Conservation (phyloP, 2,329 filamentous ascomycete genomes). For the Cryphonectria radicalis region DNA sequence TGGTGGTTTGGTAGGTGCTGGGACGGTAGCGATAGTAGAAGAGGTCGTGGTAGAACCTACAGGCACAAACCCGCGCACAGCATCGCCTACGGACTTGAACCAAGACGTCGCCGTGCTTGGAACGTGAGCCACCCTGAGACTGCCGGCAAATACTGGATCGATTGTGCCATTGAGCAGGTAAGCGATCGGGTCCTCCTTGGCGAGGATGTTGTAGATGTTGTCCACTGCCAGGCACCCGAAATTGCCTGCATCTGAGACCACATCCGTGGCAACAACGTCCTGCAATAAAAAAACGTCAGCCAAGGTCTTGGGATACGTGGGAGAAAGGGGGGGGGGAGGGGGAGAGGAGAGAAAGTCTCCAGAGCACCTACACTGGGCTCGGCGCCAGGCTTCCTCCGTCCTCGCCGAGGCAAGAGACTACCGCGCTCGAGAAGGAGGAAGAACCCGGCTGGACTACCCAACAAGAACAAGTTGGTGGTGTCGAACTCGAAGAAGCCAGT, state of each 20-base stretch:
- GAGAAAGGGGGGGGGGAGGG: not conserved
- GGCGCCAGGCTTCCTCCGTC: conserved; percentile 74
- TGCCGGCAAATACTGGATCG: conserved; percentile 77
- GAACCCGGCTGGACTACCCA: conserved; percentile 89
- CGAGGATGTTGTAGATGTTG: conserved; percentile 93
- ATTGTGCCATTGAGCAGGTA: conserved; percentile 92
- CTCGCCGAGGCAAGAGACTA: conserved; percentile 73
- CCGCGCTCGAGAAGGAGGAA: conserved; percentile 84
- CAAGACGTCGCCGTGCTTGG: conserved; percentile 72
- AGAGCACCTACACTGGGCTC: conserved; percentile 51
- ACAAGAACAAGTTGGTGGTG: conserved; percentile 85
- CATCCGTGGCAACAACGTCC: conserved; percentile 57
- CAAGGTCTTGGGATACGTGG: not conserved
- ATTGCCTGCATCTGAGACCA: conserved; percentile 77
- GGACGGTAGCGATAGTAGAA: conserved; percentile 34
- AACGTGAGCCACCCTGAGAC: conserved; percentile 77
- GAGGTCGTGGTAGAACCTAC: conserved; percentile 44
- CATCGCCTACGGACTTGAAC: conserved; percentile 66
- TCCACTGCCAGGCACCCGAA: conserved; percentile 94
- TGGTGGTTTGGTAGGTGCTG: conserved; percentile 41
- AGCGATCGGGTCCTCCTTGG: conserved; percentile 74
- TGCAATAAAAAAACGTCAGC: not conserved
- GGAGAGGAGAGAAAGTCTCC: too few relatives aligned
- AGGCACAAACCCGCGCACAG: conserved; percentile 66
- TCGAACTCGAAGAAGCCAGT: conserved; percentile 84